Percentiles rank a stretch among this genome's conserved stretches.
phyloP scores from a whole-genome alignment of 1,284 basidiomycete species.

The Neolentinus lepideus region DNA sequence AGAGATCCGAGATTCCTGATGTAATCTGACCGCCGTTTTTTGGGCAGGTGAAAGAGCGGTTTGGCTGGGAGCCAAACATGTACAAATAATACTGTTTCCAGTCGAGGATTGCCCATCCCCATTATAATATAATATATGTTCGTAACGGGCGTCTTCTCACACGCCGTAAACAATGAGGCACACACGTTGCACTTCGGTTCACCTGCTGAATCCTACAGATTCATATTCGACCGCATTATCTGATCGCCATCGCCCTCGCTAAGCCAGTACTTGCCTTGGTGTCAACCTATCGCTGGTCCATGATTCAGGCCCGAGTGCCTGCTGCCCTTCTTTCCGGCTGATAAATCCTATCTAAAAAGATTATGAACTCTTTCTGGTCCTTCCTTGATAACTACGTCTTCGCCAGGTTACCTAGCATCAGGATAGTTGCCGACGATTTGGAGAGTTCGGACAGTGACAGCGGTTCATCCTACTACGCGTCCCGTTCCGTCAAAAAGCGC shows the following conservation, averaged over 20 bases:
- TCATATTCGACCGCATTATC: not conserved
- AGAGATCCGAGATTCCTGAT: no score
- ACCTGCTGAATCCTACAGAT: not conserved
- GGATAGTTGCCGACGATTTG: conserved; percentile 21
- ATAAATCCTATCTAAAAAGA: not conserved
- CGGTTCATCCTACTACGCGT: conserved; percentile 11
- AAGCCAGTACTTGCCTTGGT: not conserved
- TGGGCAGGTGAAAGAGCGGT: no score
- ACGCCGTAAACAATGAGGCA: not conserved
- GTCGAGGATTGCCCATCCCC: no score
- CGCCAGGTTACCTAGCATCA: not conserved
- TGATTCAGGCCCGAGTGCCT: not conserved
- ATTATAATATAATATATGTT: no score
- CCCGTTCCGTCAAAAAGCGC: not conserved
- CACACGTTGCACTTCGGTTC: not conserved
- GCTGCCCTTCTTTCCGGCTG: not conserved
- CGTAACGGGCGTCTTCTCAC: not conserved
- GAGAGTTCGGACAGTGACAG: conserved; percentile 16
- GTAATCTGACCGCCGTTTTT: no score
- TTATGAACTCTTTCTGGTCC: conserved; percentile 23
- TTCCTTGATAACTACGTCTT: conserved; percentile 22
- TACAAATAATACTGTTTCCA: no score
- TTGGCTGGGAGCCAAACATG: no score
- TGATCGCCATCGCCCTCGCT: conserved; percentile 1
- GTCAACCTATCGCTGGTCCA: not conserved